These are phyloP conservation scores for Crinitomyces ghanaensis DNA, from an alignment of 805 yeast species.

Conservation along the genomic window DNA sequence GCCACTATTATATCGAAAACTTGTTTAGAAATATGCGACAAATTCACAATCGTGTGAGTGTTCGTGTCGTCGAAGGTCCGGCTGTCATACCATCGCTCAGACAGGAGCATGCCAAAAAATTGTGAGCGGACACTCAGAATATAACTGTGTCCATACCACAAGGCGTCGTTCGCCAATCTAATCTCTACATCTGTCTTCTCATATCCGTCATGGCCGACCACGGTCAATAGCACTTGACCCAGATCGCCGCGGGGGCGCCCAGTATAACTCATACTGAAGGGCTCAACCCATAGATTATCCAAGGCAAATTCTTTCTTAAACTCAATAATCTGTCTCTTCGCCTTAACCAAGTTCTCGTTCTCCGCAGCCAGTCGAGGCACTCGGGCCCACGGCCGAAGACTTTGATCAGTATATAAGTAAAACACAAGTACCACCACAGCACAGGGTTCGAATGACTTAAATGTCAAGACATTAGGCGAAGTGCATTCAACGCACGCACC, in stretches of 20 bases:
- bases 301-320: slow-evolving; percentile 14
- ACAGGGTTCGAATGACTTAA: slow-evolving; percentile 14
- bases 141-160: slow-evolving; percentile 32
- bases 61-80: slow-evolving; percentile 5
- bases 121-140: slow-evolving; percentile 44
- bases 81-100: slow-evolving; percentile 40
- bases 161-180: slow-evolving; percentile 35
- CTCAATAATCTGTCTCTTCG: slow-evolving; percentile 11
- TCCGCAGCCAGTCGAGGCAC: no score
- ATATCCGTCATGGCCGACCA: background rate
- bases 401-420: slow-evolving; percentile 21
- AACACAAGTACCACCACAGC: slow-evolving; percentile 18
- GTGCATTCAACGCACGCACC: no score
- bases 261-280: slow-evolving; percentile 7
- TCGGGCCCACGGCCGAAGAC: slow-evolving; percentile 15
- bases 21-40: slow-evolving; percentile 31
- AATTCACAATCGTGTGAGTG: slow-evolving; percentile 20
- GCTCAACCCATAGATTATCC: slow-evolving; percentile 12
- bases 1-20: slow-evolving; percentile 41
- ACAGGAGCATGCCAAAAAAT: slow-evolving; percentile 49
- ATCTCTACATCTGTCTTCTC: slow-evolving; percentile 39
- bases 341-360: slow-evolving; percentile 14
- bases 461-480: no score
- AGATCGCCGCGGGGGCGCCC: slow-evolving; percentile 6
- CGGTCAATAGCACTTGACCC: slow-evolving; percentile 3